Evolutionary conservation across 805 yeast species (phyloP), one percentile per base, ranked within the genome.

Genomic region (Huiozyma naganishii): DNA sequence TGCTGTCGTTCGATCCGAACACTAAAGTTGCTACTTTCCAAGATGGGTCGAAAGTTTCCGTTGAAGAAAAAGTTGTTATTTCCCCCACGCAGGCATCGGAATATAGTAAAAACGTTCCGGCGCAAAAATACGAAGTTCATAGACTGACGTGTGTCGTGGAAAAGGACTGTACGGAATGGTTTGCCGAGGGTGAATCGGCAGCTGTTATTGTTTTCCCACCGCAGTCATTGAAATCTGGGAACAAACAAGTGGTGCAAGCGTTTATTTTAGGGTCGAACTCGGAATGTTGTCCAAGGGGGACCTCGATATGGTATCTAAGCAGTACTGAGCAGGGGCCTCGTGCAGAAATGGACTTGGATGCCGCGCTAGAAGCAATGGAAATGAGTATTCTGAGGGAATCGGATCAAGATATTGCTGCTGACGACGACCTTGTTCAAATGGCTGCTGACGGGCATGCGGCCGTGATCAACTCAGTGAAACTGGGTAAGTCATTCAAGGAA

Each of bases 151-250:
- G 90, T 8, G 76, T 87, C 37, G 97, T 89, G 23, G 80, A 82
- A 50, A 84, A 84, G 57, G 83, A 83, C 50, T 90, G 97, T 68
- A 74, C 73, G 41, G 95, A 88, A 67, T 90, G 97, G 97, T 83
- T 89, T 68, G 74, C 79, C 10, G 88, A 83, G 40, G 79, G 78
- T 41, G 97, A 90, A 67, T 72, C 79, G 38, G 81, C 90, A 0
- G 84, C 96, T 0, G 72, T 89, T 32, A 95, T 90, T 29, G 95
- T 88, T 1, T 90, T 92, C 71, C 97, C 98, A 13, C 89, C 95
- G 12, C 75, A 76, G 12, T 79, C 95, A 1, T 70, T 90, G 44
- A 73, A 80, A 17, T 63, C 72, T 3, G 70, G 78, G 11, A 90
- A 92, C 61, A 68, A 67, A 45, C 72, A 68, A 51, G 85, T 92